A percentile compares a stretch with the other conserved stretches of the same genome.
Evolutionary conservation across 2,329 filamentous ascomycete species (phyloP).

Genomic region (Sordariomycetes sp.): DNA sequence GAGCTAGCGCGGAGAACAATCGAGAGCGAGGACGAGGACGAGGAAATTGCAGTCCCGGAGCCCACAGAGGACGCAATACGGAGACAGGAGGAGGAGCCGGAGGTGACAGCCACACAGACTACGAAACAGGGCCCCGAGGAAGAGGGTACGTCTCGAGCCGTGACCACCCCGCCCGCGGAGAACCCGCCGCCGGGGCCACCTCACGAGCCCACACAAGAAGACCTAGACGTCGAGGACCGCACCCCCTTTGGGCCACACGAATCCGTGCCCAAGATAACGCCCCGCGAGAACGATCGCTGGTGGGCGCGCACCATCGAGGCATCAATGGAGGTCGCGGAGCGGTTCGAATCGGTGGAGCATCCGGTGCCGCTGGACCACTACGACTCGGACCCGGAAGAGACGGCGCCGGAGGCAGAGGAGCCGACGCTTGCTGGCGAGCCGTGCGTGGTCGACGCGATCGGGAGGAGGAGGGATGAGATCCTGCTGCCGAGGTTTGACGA

Average conservation of each 20-base stretch:
- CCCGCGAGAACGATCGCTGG: background rate
- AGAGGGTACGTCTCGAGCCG: background rate
- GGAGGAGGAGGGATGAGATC: background rate
- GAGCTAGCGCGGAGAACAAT: conserved; percentile 1
- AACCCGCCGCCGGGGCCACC: background rate
- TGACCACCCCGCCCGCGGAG: background rate
- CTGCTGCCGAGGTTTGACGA: background rate
- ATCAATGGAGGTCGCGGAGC: background rate
- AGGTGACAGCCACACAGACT: background rate
- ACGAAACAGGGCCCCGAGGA: background rate
- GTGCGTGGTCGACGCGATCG: background rate
- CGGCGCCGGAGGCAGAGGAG: background rate
- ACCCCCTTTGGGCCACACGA: background rate
- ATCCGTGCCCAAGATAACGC: background rate
- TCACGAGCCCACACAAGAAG: background rate
- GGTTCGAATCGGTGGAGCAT: background rate
- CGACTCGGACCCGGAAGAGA: conserved; percentile 1
- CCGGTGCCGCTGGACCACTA: conserved; percentile 2
- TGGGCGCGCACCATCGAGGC: conserved; percentile 1
- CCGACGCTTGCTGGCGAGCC: background rate
- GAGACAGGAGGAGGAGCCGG: background rate
- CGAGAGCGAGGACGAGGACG: background rate
- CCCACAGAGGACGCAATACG: background rate
- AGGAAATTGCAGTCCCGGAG: background rate
- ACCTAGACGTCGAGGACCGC: conserved; percentile 1